phyloP scores from a whole-genome alignment of 2,329 filamentous ascomycete species.

The Gaeumannomyces sp. region DNA sequence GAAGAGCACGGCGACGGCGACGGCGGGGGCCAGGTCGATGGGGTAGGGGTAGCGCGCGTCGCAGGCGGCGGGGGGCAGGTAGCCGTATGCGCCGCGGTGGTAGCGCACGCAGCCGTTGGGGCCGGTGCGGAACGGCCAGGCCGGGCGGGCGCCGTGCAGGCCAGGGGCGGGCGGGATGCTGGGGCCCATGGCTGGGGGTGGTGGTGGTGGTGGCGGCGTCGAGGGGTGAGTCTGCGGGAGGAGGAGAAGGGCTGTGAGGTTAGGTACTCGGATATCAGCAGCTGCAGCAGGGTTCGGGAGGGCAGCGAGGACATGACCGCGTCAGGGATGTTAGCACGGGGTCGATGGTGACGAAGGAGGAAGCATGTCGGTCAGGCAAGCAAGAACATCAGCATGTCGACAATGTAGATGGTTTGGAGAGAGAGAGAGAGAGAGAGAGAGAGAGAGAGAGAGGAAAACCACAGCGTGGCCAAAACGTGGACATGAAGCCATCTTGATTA shows the following conservation, averaged over 20 bases:
- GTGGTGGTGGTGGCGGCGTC: too few species aligned
- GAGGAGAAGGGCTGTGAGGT: not conserved
- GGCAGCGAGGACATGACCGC: not conserved
- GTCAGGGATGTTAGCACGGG: not conserved
- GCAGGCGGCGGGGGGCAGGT: slow-evolving; percentile 22
- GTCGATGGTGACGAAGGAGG: too few species aligned
- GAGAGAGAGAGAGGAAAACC: too few species aligned
- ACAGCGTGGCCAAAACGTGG: not conserved
- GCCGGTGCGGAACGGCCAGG: too few species aligned
- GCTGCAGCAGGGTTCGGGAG: not conserved
- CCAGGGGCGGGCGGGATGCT: too few species aligned
- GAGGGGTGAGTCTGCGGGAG: not conserved
- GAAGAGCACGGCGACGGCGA: slow-evolving; percentile 21
- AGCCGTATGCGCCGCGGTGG: slow-evolving; percentile 18
- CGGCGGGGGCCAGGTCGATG: slow-evolving; percentile 20
- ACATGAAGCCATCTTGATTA: not conserved
- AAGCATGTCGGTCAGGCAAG: not conserved
- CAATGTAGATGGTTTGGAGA: not conserved
- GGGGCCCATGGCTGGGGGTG: not conserved
- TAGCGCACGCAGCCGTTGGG: too few species aligned
- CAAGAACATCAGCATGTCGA: not conserved
- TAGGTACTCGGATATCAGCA: not conserved
- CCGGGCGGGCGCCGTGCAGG: too few species aligned
- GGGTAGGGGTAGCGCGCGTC: slow-evolving; percentile 25
- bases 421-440: too few species aligned